A percentile compares a stretch with the other conserved stretches of the same genome.
phyloP scores from a whole-genome alignment of 2,329 filamentous ascomycete genomes.

The Didymella sp. region DNA sequence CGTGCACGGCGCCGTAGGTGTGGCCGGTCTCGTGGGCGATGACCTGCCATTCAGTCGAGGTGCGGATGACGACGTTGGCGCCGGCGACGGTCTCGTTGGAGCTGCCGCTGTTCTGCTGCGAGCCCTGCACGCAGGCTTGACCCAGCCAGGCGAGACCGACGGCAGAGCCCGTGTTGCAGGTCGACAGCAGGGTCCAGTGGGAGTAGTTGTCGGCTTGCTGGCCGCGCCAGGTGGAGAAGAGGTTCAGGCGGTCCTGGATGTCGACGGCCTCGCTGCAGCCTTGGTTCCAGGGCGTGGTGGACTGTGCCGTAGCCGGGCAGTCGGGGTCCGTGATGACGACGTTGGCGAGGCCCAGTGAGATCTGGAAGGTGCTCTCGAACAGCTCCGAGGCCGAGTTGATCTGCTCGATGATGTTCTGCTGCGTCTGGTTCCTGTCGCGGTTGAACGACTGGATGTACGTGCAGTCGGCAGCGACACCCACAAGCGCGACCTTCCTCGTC shows the following conservation, averaged over 20 bases:
- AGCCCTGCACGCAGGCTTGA: conserved; percentile 74
- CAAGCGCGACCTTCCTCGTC: conserved; percentile 87
- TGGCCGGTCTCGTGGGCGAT: conserved; percentile 94
- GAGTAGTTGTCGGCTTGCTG: conserved; percentile 79
- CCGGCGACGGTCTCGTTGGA: conserved; percentile 77
- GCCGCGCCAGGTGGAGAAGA: conserved; percentile 90
- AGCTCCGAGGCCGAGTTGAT: conserved; percentile 87
- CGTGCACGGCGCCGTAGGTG: conserved; percentile 94
- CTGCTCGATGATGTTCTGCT: conserved; percentile 77
- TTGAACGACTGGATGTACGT: conserved; percentile 79
- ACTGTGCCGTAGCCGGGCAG: conserved; percentile 74
- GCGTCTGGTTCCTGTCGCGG: conserved; percentile 71
- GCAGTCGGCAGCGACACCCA: conserved; percentile 94
- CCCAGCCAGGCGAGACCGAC: conserved; percentile 94
- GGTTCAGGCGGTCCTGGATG: conserved; percentile 80
- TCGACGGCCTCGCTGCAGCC: conserved; percentile 67
- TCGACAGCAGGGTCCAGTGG: conserved; percentile 90
- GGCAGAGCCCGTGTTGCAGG: conserved; percentile 79
- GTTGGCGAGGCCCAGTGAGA: conserved; percentile 88
- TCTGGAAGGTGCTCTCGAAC: conserved; percentile 92
- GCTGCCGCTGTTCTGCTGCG: conserved; percentile 54
- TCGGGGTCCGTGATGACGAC: conserved; percentile 75
- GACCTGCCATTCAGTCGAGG: conserved; percentile 88
- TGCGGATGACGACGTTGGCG: conserved; percentile 88
- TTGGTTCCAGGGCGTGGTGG: conserved; percentile 82